Percentiles rank a stretch among this genome's conserved stretches.
phyloP scores from a whole-genome alignment of 2,329 filamentous ascomycete genomes.

The Paecilomyces dactylethromorphus region DNA sequence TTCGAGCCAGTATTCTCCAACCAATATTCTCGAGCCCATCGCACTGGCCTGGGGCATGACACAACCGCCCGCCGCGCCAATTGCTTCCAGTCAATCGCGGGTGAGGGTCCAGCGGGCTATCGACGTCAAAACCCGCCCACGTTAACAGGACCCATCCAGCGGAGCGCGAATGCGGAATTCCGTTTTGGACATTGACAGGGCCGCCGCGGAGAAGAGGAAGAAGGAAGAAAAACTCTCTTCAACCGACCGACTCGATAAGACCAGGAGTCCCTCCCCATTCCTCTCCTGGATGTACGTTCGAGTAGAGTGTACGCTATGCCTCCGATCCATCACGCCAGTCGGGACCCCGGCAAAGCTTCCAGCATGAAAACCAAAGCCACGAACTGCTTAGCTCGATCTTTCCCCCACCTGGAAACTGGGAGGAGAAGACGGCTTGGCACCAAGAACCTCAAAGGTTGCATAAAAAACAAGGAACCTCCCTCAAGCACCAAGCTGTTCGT shows the following conservation, averaged over 20 bases:
- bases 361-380: not conserved
- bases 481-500: not conserved
- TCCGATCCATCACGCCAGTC: not conserved
- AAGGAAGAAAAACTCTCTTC: too few species aligned
- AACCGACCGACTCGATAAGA: too few species aligned
- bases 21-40: too few species aligned
- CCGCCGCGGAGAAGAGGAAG: too few species aligned
- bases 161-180: too few species aligned
- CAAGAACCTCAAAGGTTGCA: too few species aligned
- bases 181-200: too few species aligned
- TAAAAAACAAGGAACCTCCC: not conserved
- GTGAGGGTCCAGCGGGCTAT: not conserved
- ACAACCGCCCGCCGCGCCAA: not conserved
- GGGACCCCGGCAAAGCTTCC: not conserved
- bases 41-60: too few species aligned
- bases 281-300: too few species aligned
- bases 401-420: not conserved
- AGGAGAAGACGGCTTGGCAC: not conserved
- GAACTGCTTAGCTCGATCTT: not conserved
- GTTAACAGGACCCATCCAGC: too few species aligned
- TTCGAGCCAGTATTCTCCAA: too few species aligned
- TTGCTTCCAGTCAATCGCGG: not conserved
- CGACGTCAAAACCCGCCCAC: not conserved
- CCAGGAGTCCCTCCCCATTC: too few species aligned
- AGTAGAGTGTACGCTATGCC: not conserved